Evolutionary conservation across 306 rosid species (phyloP), one percentile per base, ranked within the genome.

Genomic region (Morella rubra): DNA sequence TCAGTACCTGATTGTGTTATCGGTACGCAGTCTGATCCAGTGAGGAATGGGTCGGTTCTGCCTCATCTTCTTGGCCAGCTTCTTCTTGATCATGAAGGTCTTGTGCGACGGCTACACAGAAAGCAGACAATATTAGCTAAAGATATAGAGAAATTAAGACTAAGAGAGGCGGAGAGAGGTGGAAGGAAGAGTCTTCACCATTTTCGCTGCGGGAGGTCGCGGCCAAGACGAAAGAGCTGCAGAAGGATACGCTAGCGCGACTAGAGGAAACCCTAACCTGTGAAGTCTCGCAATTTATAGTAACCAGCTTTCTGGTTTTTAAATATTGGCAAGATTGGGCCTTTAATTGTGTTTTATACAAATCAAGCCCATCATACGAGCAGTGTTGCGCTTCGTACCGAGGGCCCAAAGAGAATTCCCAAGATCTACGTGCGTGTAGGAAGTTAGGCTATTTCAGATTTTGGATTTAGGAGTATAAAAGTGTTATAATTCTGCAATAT

Each of bases 31-130:
- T 9, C 94, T 91, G 80, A 91, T 91, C 97, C 97, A 91, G 84
- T 87, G 91, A 58, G 94, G 97, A 53, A 91, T 91, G 6, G 97
- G 97, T 83, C 96, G 81, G 81, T 90, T 91, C 89, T 91, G 97
- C 87, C 97, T 86, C 97, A 91, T 91, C 93, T 91, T 91, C 97
- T 91, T 91, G 71, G 89, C 94, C 7, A 91, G 91, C 91, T 91
- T 91, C 91, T 89, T 91, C 97, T 91, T 91, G 90, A 91, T 91
- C 76, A 62, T 84, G 89, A 91, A 91, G 14, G 91, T 88, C 93
- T 91, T 91, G 91, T 91, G 97, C 0, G 94, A 91, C 77, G 97
- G 97, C 97, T 91, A 75, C 76, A 20, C 44, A 69, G 27, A 32
- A 75, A 50, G 44, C n/a, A 32, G 45, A 47, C 16, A 49, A 12